phyloP scores from a whole-genome alignment of 345 rosid species.

The Lepidium didymum region DNA sequence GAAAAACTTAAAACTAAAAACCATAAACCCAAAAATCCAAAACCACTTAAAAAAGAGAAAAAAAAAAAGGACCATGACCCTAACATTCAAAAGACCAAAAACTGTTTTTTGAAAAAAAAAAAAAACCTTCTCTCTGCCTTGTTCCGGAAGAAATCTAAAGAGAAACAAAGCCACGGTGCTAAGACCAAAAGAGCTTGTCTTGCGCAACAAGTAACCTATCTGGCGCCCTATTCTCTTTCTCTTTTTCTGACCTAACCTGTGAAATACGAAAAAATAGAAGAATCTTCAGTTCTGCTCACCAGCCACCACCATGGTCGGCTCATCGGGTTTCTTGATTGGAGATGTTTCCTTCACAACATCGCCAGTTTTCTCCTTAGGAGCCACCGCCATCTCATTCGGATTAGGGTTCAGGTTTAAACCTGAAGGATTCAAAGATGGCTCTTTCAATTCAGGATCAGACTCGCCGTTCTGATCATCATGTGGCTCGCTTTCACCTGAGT shows the following conservation, averaged over 20 bases:
- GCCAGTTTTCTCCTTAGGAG: conserved; percentile 9
- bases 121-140: not conserved
- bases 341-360: conserved; percentile 35
- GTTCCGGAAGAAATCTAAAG: not conserved
- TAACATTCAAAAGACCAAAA: not conserved
- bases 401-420: conserved; percentile 5
- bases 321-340: conserved; percentile 16
- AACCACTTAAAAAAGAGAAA: not conserved
- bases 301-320: not conserved
- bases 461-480: conserved; percentile 14
- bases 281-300: conserved; percentile 23
- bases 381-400: not conserved
- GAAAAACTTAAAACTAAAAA: no score
- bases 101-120: not conserved
- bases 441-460: conserved; percentile 11
- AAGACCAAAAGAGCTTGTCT: not conserved
- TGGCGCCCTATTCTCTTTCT: not conserved
- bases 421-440: not conserved
- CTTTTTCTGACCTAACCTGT: not conserved
- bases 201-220: conserved; percentile 7
- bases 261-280: not conserved
- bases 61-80: not conserved
- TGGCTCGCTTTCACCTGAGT: conserved; percentile 43
- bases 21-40: no score
- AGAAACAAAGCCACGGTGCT: not conserved